Base-by-base conservation (phyloP, 164 flowering plant species). In the Paratinospora sagittata region DNA sequence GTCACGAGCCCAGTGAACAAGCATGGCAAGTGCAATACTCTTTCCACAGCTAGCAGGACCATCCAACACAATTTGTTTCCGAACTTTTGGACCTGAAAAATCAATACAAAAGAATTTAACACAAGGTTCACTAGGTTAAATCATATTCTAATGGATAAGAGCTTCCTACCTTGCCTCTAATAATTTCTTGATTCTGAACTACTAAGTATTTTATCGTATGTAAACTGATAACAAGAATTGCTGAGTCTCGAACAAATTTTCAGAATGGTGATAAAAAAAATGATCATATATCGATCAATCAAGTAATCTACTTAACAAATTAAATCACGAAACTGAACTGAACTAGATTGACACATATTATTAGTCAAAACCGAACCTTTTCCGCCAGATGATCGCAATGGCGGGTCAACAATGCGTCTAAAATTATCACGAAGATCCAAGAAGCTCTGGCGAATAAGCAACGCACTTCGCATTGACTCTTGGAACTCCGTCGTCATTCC, bases 1-100 rank as follows among this genome's bases (percentile, higher is more conserved):
- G 41, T 83, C 83, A 27, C 97, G 95, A 64, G 98, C 98, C 98
- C 98, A 94, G 16, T 92, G 87, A 70, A 94, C 97, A 72, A 94
- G 97, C 97, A 94, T 87, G 26, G 97, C 86, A 52, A 94, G 92
- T 0, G 89, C 84, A 71, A 88, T 92, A 78, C 98, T 94, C 83
- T 94, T 94, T 43, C 98, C 98, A 84, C 90, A 85, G 71, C 89
- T 86, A 69, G 80, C 84, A 63, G 84, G 91, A 65, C 98, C 98
- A 85, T 94, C 97, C 82, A 94, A 77, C 11, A 94, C 88, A 74
- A 94, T 85, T 81, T 94, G 97, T 80, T 88, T 90, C 57, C 77
- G 74, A 55, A 79, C 80, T 77, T 87, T 94, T 14, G 79, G 80
- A 79, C 70, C 98, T 94, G 81, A 26, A 66, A 26, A 67, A 37